Conservation (phyloP, 805 yeast species). For the Cyberlindnera americana region DNA sequence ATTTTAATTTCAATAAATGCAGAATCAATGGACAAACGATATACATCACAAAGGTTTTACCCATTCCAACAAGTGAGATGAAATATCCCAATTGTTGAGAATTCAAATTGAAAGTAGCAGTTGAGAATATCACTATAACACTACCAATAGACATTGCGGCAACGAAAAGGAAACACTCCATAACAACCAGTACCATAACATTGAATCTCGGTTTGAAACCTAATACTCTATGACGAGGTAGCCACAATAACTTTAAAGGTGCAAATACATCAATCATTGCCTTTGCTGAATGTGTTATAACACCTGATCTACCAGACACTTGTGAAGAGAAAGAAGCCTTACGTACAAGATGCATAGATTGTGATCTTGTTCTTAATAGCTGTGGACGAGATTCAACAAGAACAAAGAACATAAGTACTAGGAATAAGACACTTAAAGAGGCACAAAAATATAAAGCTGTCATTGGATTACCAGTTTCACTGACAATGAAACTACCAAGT, state of each 20-base stretch:
- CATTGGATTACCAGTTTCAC: constrained; percentile 26
- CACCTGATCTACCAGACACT: constrained; percentile 3
- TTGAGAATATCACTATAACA: constrained; percentile 48
- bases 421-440: constrained; percentile 29
- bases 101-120: constrained; percentile 50
- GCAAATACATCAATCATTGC: constrained; percentile 12
- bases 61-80: constrained; percentile 47
- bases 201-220: constrained; percentile 39
- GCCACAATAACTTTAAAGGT: constrained; percentile 55
- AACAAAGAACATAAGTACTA: constrained; percentile 35
- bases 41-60: constrained; percentile 47
- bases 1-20: constrained; percentile 33
- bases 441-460: constrained; percentile 32
- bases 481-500: constrained; percentile 42
- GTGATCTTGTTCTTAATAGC: constrained; percentile 49
- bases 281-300: not conserved
- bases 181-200: constrained; percentile 44
- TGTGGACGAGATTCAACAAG: constrained; percentile 64
- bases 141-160: constrained; percentile 40
- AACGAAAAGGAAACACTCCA: constrained; percentile 42
- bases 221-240: constrained; percentile 36
- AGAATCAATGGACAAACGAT: constrained; percentile 48
- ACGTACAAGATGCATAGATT: constrained; percentile 33
- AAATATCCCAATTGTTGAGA: constrained; percentile 53
- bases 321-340: constrained; percentile 32